Evolutionary conservation across 805 yeast genomes (phyloP), one percentile per base, ranked within the genome.

Genomic region (Metahyphopichia silvanorum): DNA sequence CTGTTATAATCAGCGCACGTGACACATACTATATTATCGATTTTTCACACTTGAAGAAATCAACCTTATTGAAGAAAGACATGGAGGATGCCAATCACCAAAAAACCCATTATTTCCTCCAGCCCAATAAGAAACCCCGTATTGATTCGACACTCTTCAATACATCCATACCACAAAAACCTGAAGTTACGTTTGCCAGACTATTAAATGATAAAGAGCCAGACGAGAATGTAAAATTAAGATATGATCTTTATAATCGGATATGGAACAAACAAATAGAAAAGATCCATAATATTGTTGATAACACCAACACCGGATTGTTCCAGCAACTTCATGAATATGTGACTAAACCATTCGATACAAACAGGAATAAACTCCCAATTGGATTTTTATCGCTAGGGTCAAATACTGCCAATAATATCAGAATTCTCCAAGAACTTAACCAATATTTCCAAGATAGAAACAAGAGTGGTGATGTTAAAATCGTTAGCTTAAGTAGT

Each of bases 321-420:
- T 66, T 57, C 33, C 45, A 44, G 8, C 38, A 46, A 19, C 49
- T 66, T 29, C 23, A 44, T 16, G 34, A 32, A 21, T 65, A 57
- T 32, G 42, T 61, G 30, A 32, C 38, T 10, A 39, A 34, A 18
- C 17, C 43, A 39, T 16, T 27, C 32, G 13, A 37, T 32, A 25
- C 32, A 22, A 20, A 26, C 24, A 16, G 23, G 29, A 7, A 23
- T 33, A 55, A 57, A 35, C 38, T 64, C 6, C 54, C 55, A 8
- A 47, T 53, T 7, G 70, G 63, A 2, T 62, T 56, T 33, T 45
- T 66, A 13, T 63, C 52, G 37, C 43, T 66, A 31, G 58, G 66
- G 18, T 55, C 70, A 11, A 65, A 66, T 40, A 59, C 59, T 8
- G 69, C 70, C 21, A 66, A 65, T 39, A 66, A 66, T 42, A 42